Conservation (phyloP, 192 early-diverging fungal genomes). For the Rhizoclosmatium sp. region DNA sequence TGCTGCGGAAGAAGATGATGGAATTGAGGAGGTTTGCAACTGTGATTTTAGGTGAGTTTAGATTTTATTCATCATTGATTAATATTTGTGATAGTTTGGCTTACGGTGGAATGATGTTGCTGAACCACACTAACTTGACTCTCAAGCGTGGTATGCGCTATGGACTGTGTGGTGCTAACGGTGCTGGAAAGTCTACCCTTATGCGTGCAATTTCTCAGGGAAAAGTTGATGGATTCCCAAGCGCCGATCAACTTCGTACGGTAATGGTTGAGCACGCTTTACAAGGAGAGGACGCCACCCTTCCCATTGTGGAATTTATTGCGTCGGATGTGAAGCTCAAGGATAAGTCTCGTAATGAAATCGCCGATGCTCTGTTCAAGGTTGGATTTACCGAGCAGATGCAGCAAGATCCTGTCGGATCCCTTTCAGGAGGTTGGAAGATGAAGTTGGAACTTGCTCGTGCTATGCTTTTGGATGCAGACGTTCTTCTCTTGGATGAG, state of each 20-base stretch:
- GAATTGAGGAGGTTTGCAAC: constrained; percentile 62
- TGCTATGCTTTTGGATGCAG: constrained; percentile 74
- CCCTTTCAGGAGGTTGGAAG: constrained; percentile 69
- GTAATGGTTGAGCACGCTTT: constrained; percentile 64
- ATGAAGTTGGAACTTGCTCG: constrained; percentile 70
- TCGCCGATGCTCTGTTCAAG: constrained; percentile 40
- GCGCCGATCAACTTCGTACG: constrained; percentile 54
- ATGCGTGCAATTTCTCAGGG: constrained; percentile 67
- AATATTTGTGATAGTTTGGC: constrained; percentile 44
- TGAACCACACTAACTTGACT: constrained; percentile 64
- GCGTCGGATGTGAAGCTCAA: constrained; percentile 43
- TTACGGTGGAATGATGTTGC: constrained; percentile 65
- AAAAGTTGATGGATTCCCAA: constrained; percentile 65
- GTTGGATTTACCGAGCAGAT: constrained; percentile 61
- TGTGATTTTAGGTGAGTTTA: constrained; percentile 54
- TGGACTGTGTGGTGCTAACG: constrained; percentile 83
- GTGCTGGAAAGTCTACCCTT: constrained; percentile 82
- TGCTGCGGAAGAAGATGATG: constrained; percentile 58
- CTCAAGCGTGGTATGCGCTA: constrained; percentile 80
- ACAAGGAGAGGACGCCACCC: constrained; percentile 54
- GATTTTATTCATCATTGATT: background rate
- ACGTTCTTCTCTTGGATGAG: constrained; percentile 91
- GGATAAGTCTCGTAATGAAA: constrained; percentile 39
- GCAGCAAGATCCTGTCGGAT: constrained; percentile 46
- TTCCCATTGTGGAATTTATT: constrained; percentile 61